Conservation (phyloP, 2,329 filamentous ascomycete genomes). For the Penicillium nordicum region DNA sequence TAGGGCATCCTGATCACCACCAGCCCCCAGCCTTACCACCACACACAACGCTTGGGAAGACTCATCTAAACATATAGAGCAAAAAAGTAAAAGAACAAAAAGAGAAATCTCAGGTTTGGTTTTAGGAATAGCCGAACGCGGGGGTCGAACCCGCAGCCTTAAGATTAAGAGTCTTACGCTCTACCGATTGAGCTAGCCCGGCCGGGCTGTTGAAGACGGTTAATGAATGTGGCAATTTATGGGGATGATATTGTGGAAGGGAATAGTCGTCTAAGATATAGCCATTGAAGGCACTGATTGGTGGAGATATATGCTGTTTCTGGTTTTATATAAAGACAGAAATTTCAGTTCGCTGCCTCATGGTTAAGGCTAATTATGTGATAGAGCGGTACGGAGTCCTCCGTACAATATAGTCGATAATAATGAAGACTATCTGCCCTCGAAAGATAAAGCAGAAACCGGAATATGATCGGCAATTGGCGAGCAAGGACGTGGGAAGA, state of each 20-base stretch:
- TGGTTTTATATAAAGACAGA: background rate
- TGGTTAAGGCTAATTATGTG: background rate
- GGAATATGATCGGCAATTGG: background rate
- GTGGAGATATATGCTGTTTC: background rate
- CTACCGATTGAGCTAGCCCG: slow-evolving; percentile 52
- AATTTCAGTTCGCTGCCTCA: background rate
- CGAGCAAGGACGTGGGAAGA: background rate
- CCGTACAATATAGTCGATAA: background rate
- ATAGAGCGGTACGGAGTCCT: background rate
- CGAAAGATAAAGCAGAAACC: background rate
- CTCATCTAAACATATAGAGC: background rate
- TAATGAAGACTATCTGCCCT: background rate
- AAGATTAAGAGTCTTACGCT: slow-evolving; percentile 49
- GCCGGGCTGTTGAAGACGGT: slow-evolving; percentile 24
- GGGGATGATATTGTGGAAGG: fast-evolving
- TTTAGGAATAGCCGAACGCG: slow-evolving; percentile 38
- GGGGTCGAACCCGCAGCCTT: slow-evolving; percentile 44
- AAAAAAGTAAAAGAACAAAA: background rate
- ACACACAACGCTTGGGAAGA: too few species aligned
- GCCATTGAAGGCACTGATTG: background rate
- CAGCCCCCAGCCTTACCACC: too few species aligned
- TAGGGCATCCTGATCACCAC: background rate
- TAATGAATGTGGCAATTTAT: background rate
- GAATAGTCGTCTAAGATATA: background rate
- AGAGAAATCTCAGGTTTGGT: slow-evolving; percentile 16